Evolutionary conservation across 495 filamentous ascomycete species (phyloP).

Genomic region (Parmelia sp.): DNA sequence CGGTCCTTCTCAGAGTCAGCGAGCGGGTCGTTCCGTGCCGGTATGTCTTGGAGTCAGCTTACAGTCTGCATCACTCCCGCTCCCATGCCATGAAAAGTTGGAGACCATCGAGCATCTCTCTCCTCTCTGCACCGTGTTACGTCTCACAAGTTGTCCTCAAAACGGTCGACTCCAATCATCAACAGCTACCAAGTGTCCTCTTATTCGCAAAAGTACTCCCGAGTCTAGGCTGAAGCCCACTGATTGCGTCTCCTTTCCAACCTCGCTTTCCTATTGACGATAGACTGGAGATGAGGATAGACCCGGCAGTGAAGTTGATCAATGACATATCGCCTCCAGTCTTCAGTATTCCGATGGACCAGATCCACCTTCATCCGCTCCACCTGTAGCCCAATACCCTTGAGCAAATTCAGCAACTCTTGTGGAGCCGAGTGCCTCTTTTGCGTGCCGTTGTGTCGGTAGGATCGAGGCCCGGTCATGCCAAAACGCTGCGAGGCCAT

Average conservation of each 20-base stretch:
- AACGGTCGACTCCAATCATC: background rate
- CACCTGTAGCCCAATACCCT: background rate
- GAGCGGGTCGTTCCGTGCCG: background rate
- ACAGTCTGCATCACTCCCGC: background rate
- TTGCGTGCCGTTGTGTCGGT: background rate
- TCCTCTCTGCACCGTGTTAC: background rate
- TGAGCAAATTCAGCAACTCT: background rate
- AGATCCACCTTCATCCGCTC: background rate
- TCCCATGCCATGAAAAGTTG: background rate
- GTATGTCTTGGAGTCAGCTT: background rate
- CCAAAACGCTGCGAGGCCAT: background rate
- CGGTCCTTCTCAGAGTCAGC: background rate
- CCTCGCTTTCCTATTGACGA: background rate
- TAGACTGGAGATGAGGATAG: background rate
- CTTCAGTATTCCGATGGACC: background rate
- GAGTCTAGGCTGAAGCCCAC: background rate
- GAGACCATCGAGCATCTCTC: background rate
- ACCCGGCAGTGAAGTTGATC: background rate
- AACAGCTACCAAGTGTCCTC: background rate
- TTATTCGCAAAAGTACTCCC: background rate
- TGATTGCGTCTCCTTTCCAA: background rate
- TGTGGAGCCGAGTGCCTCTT: background rate
- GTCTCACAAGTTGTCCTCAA: background rate
- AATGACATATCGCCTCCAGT: background rate
- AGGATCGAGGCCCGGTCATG: no score